Percentiles rank a stretch among this genome's conserved stretches.
Conservation (phyloP, 495 filamentous ascomycete species). For the Trichoderma orchidacearum region DNA sequence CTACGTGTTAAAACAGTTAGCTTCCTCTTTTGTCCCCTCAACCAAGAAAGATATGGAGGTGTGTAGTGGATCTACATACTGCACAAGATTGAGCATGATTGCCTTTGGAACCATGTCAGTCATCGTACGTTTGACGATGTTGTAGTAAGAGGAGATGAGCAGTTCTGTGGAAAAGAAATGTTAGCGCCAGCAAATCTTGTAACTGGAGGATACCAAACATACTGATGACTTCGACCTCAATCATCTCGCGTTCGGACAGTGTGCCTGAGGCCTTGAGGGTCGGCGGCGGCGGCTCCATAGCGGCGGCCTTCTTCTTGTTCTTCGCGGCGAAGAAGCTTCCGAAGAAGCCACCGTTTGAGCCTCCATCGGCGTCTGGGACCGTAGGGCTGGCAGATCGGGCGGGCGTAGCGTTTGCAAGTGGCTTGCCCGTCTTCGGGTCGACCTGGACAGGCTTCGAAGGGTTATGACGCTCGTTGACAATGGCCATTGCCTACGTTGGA, state of each 20-base stretch:
- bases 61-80: constrained; percentile 55
- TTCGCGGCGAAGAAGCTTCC: constrained; percentile 94
- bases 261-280: constrained; percentile 87
- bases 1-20: constrained; percentile 31
- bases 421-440: constrained; percentile 97
- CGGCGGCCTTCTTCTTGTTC: constrained; percentile 99
- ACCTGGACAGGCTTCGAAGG: constrained; percentile 83
- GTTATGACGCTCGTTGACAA: constrained; percentile 82
- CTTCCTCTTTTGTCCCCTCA: neutral
- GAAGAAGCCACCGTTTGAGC: constrained; percentile 69
- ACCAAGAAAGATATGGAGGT: neutral
- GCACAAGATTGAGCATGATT: constrained; percentile 93
- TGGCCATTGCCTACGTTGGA: constrained; percentile 68
- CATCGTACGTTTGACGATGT: constrained; percentile 95
- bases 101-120: constrained; percentile 99
- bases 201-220: constrained; percentile 21
- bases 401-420: constrained; percentile 48
- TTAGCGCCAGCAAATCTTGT: constrained; percentile 7
- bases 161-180: constrained; percentile 58
- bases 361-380: constrained; percentile 30
- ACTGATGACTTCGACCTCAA: constrained; percentile 99
- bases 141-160: constrained; percentile 92
- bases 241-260: constrained; percentile 78
- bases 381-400: constrained; percentile 59
- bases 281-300: constrained; percentile 92